phyloP scores from a whole-genome alignment of 257 asterid genomes.

The Anisodus tanguticus region DNA sequence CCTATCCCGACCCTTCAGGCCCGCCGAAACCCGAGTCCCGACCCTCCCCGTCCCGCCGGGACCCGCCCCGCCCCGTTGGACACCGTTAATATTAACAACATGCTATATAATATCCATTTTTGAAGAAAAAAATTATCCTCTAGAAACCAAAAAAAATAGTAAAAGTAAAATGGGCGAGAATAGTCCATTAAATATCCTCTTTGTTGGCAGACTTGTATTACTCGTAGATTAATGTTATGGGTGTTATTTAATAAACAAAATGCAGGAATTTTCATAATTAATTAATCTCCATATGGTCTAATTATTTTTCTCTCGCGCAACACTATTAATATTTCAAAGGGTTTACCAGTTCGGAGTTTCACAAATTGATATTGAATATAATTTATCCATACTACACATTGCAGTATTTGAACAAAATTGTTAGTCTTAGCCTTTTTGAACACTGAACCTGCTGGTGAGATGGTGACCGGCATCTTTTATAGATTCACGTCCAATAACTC shows the following conservation, averaged over 20 bases:
- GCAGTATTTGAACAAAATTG: neutral
- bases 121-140: no score
- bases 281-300: neutral
- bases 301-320: neutral
- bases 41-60: no score
- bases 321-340: neutral
- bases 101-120: no score
- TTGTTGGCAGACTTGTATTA: neutral
- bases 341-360: neutral
- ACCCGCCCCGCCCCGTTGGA: no score
- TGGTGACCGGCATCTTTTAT: neutral
- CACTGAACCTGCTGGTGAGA: constrained; percentile 20
- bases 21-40: no score
- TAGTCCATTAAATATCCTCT: neutral
- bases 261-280: neutral
- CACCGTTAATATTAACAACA: no score
- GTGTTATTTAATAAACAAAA: neutral
- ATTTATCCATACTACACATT: neutral
- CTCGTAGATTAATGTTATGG: neutral
- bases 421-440: neutral
- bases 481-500: neutral
- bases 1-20: no score
- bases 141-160: neutral
- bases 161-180: neutral
- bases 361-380: constrained; percentile 21